These are phyloP conservation scores for Xylaria sp. DNA, from an alignment of 495 filamentous ascomycete genomes.

Conservation along the genomic window DNA sequence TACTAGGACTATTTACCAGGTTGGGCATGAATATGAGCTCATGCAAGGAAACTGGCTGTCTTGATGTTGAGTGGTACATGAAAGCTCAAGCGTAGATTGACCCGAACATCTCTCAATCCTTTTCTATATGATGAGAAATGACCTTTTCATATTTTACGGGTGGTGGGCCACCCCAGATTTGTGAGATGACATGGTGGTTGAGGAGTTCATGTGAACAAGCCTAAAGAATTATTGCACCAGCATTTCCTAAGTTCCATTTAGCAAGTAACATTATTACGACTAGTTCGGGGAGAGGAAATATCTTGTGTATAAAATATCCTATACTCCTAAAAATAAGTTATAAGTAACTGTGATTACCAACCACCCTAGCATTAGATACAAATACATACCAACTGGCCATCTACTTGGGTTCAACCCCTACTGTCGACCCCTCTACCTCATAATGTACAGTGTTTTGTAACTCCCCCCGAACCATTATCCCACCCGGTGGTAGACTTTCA, in stretches of 20 bases:
- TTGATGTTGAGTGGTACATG: background rate
- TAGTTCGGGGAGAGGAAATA: background rate
- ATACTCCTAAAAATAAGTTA: background rate
- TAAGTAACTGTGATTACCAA: no score
- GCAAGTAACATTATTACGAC: background rate
- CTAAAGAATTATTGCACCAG: background rate
- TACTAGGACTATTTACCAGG: constrained; percentile 21
- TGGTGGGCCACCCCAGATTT: background rate
- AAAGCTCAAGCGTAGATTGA: background rate
- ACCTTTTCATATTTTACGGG: background rate
- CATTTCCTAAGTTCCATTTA: background rate
- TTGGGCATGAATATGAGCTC: background rate
- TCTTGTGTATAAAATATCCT: background rate
- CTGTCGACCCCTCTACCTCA: constrained; percentile 15
- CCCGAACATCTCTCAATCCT: no score
- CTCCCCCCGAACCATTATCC: background rate
- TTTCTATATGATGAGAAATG: background rate
- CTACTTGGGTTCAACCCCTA: background rate
- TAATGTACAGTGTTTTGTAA: background rate
- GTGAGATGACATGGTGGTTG: background rate
- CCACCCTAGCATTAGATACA: background rate
- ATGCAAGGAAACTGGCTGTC: background rate
- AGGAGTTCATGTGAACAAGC: background rate
- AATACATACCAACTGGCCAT: background rate
- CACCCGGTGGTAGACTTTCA: constrained; percentile 2